Base-by-base conservation (phyloP, 2,329 filamentous ascomycete species). In the Diaporthe citri region DNA sequence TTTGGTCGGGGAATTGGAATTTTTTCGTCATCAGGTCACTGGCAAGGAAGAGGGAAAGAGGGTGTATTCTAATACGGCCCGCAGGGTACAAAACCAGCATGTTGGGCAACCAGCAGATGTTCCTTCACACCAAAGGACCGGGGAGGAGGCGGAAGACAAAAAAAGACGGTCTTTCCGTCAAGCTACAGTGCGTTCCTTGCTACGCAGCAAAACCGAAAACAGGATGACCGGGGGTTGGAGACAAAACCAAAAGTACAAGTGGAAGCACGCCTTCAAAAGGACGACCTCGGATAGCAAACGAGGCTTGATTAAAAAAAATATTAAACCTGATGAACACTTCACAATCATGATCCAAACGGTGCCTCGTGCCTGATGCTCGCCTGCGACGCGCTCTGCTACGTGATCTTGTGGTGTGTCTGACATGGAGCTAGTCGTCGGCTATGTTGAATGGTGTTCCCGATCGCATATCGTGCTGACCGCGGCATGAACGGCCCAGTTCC, bases 21-120 rank as follows among this genome's bases (percentile, higher is more conserved):
- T 71, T 57, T 59, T 60, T 71, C 25, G 17, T 64, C 57, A 72
- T 66, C 48, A 41, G 67, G 73, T 48, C 57, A 72, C 20, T 34
- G 28, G 36, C n/a, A 71, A 51, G 39, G 41, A 41, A 36, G 25
- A 41, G 36, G 20, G 59, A 36, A 36, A 28, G 34, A 66, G 67
- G 60, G 46, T 72, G 51, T 43, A 71, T 74, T 72, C 17, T 52
- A 59, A 34, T 72, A 72, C 17, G 43, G 57, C 52, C 56, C 39
- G n/a, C 25, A 36, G 34, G 70, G 46, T 62, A 72, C 70, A 62
- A 60, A 48, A 69, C 55, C 15, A 20, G 51, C 15, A 66, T 39
- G 73, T 55, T 64, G 73, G 73, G 73, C 73, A 64, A 74, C 73
- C 67, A 71, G 67, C 67, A 74, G 20, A 59, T 36, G 51, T 59